phyloP scores from a whole-genome alignment of 2,329 filamentous ascomycete genomes.

The Calonectria pseudoturangicola region DNA sequence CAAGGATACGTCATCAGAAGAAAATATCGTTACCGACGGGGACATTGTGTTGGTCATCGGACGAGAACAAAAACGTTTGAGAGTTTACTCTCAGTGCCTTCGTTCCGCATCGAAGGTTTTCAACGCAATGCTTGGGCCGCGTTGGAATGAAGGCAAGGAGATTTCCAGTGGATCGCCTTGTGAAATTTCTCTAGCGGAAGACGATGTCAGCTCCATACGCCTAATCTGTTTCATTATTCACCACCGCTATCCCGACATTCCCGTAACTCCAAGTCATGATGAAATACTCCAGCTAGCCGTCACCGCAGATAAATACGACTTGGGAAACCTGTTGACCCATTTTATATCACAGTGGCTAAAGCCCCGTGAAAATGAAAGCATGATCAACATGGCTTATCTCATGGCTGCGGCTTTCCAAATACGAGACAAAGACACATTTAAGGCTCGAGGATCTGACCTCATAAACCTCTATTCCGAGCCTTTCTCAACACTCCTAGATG shows the following conservation, averaged over 20 bases:
- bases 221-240: neutral
- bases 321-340: neutral
- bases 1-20: too few relatives aligned
- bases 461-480: neutral
- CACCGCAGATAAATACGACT: neutral
- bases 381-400: neutral
- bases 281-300: neutral
- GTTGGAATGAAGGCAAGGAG: neutral
- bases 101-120: neutral
- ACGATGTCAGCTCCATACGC: neutral
- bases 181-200: neutral
- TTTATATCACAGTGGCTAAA: neutral
- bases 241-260: neutral
- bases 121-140: neutral
- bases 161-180: neutral
- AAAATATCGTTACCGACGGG: neutral
- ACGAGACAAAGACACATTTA: neutral
- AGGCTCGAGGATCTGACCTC: neutral
- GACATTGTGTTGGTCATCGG: neutral
- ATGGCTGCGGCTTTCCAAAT: neutral
- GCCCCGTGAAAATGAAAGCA: neutral
- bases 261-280: rapidly evolving
- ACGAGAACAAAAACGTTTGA: neutral
- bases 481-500: neutral
- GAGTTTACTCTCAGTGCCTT: conserved; percentile 1